These are phyloP conservation scores for Hamigera avellanea DNA, from an alignment of 495 filamentous ascomycete genomes.

Conservation along the genomic window DNA sequence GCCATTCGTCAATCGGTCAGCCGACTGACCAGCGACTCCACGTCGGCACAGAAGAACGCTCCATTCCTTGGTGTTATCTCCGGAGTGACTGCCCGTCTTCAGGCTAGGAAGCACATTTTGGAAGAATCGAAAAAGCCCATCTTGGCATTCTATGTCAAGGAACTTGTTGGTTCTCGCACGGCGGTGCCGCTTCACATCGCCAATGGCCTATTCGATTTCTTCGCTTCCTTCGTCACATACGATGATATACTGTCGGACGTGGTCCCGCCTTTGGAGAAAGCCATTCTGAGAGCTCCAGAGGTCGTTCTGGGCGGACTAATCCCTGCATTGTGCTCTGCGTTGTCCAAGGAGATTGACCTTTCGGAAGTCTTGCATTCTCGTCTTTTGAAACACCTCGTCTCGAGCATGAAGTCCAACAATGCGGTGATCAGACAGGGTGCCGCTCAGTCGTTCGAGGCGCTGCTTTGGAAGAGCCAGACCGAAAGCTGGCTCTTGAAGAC, in stretches of 20 bases:
- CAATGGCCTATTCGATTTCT: constrained; percentile 70
- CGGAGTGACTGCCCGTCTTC: constrained; percentile 67
- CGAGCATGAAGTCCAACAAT: constrained; percentile 85
- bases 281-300: constrained; percentile 79
- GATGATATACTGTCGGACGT: constrained; percentile 68
- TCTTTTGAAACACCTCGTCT: constrained; percentile 72
- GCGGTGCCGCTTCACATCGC: constrained; percentile 61
- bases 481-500: constrained; percentile 47
- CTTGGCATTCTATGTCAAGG: constrained; percentile 69
- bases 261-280: constrained; percentile 75
- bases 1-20: constrained; percentile 51
- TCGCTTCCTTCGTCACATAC: constrained; percentile 56
- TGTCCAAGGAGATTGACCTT: constrained; percentile 63
- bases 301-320: constrained; percentile 72
- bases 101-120: constrained; percentile 43
- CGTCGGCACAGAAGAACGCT: constrained; percentile 56
- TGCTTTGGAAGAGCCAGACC: constrained; percentile 46
- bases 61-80: constrained; percentile 70
- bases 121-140: constrained; percentile 55
- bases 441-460: constrained; percentile 55
- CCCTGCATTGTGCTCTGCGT: constrained; percentile 51
- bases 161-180: constrained; percentile 70
- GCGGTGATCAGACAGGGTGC: constrained; percentile 62
- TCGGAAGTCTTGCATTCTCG: constrained; percentile 56
- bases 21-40: constrained; percentile 50